phyloP scores from a whole-genome alignment of 306 rosid genomes.

The Sechiopsis laciniata region DNA sequence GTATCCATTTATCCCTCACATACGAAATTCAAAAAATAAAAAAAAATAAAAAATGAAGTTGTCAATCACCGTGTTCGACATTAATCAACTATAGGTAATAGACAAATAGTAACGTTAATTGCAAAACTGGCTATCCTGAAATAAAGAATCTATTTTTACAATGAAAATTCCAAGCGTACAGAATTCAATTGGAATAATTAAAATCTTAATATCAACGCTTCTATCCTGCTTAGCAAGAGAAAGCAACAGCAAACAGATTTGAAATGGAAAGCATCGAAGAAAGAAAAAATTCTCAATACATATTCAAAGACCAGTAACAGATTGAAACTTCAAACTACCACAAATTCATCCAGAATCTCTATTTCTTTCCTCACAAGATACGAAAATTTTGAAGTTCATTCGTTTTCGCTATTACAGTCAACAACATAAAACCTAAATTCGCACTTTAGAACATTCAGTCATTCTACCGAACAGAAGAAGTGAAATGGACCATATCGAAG shows the following conservation, averaged over 20 bases:
- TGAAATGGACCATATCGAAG: neutral
- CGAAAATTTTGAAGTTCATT: no score
- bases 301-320: neutral
- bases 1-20: neutral
- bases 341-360: no score
- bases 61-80: neutral
- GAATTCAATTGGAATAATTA: neutral
- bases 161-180: constrained; percentile 2
- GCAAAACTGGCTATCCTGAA: constrained; percentile 1
- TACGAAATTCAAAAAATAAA: neutral
- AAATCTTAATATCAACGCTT: constrained; percentile 10
- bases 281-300: neutral
- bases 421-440: no score
- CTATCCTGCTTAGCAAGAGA: neutral
- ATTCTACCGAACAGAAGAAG: no score
- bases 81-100: neutral
- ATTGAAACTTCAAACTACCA: neutral
- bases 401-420: no score
- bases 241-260: neutral
- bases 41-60: neutral
- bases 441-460: no score
- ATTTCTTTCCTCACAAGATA: no score
- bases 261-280: neutral
- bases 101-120: neutral
- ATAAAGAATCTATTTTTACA: neutral